phyloP scores from a whole-genome alignment of 352 stramenopile genomes.

The Phytopythium ostracodes region DNA sequence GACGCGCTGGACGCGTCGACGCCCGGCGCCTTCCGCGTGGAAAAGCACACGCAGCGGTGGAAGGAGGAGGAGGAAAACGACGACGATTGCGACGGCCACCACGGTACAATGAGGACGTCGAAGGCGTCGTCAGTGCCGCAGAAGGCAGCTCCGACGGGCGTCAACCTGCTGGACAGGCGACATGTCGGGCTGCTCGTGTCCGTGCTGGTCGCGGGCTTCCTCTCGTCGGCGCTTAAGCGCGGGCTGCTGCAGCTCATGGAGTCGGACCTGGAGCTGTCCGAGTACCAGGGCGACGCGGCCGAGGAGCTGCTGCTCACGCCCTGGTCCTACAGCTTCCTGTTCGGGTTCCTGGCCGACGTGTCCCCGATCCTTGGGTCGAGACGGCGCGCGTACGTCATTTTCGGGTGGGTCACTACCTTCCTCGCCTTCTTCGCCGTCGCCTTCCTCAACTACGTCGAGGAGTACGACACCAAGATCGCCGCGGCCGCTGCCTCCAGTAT shows the following conservation, averaged over 20 bases:
- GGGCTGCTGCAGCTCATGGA: constrained; percentile 37
- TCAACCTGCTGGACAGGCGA: constrained; percentile 14
- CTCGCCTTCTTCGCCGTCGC: constrained; percentile 46
- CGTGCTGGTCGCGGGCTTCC: constrained; percentile 26
- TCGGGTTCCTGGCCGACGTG: constrained; percentile 52
- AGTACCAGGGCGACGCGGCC: constrained; percentile 29
- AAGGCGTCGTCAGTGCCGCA: background rate
- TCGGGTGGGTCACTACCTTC: constrained; percentile 38
- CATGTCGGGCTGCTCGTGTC: constrained; percentile 38
- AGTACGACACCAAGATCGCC: constrained; percentile 29
- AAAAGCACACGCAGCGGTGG: constrained; percentile 11
- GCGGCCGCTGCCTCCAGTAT: constrained; percentile 8
- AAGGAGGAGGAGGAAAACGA: background rate
- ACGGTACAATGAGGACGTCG: constrained; percentile 7
- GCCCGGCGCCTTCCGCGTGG: constrained; percentile 6
- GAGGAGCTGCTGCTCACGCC: constrained; percentile 33
- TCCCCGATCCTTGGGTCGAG: constrained; percentile 37
- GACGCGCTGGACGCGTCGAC: constrained; percentile 14
- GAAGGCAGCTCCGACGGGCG: background rate
- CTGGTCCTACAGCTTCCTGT: constrained; percentile 45
- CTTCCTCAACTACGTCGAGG: constrained; percentile 48
- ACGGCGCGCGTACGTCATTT: constrained; percentile 53
- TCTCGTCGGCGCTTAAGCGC: constrained; percentile 32
- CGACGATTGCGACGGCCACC: constrained; percentile 7
- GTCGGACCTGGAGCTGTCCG: constrained; percentile 28